Conservation (phyloP, 768 basidiomycete species). For the Rhizopogon vulgaris region DNA sequence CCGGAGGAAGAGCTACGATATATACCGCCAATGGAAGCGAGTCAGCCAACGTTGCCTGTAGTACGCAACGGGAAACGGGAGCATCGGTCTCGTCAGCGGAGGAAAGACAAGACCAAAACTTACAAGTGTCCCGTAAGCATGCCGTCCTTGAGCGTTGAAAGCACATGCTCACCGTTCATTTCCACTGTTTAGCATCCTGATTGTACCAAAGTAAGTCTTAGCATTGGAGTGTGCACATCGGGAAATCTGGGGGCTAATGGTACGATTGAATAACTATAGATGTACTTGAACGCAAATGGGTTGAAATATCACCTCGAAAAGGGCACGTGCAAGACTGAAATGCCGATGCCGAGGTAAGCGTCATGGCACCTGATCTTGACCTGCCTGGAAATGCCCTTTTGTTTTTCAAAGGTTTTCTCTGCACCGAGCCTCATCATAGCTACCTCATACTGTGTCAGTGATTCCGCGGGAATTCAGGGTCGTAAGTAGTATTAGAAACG, state of each 20-base stretch:
- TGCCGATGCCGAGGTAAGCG: neutral
- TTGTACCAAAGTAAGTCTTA: slow-evolving; percentile 44
- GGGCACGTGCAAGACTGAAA: slow-evolving; percentile 50
- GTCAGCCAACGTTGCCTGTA: neutral
- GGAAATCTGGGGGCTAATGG: no score
- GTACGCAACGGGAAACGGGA: neutral
- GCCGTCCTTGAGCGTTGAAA: neutral
- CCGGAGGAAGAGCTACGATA: neutral
- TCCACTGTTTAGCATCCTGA: slow-evolving; percentile 29
- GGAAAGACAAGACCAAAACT: slow-evolving; percentile 40
- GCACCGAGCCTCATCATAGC: neutral
- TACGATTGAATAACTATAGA: slow-evolving; percentile 21
- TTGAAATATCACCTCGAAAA: slow-evolving; percentile 64
- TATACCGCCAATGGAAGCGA: neutral
- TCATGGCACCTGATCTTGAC: neutral
- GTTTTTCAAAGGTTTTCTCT: neutral
- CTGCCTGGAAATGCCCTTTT: neutral
- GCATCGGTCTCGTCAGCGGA: slow-evolving; percentile 7
- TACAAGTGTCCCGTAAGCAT: slow-evolving; percentile 44
- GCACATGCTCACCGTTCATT: slow-evolving; percentile 4
- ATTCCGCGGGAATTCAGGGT: slow-evolving; percentile 1
- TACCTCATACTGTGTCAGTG: neutral
- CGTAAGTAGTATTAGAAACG: neutral
- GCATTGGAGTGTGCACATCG: slow-evolving; percentile 1
- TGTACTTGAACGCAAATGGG: slow-evolving; percentile 63